Base-by-base conservation (phyloP, 257 asterid species). In the Salvia hispanica region DNA sequence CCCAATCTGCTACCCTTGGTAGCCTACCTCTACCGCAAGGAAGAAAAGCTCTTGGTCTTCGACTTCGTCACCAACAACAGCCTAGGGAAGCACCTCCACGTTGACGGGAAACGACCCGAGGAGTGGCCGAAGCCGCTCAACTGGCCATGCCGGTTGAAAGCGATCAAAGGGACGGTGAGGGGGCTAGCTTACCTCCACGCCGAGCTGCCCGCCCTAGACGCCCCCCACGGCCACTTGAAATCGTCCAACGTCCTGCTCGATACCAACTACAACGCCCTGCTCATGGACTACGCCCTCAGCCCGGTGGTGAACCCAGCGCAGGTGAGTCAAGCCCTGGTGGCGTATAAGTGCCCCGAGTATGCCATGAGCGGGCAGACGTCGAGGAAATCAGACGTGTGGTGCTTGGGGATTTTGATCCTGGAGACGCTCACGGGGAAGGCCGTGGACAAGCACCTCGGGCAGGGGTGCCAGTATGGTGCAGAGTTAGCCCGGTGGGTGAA, bases 351-450 rank as follows among this genome's bases (percentile, higher is more conserved):
- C 3, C 98, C 98, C 0, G 98, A 92, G n/a, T 92, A 80, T 12
- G 74, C 82, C 34, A 73, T 65, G n/a, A 54, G 13, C 0, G 81
- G 83, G 2, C 78, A 77, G 0, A 68, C 77, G 9, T 82, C 88
- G 7, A 83, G 76, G 89, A 90, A 86, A 63, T 82, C 88, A 0
- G 99, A 93, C 16, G 95, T 90, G 3, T 93, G 99, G 99, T 83
- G 92, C 81, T 79, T 93, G 8, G 99, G 99, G 28, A 72, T 90
- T 16, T 55, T 93, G 67, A 90, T 90, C 58, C 12, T 93, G 5
- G 99, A 93, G 77, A 84, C 81, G 0, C 68, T 93, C 9, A 88
- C 96, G 0, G 91, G 95, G 4, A 90, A 79, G 77, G 77, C 79
- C 11, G 95, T 92, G 1, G 81, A 90, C 58, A 87, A 81, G 66